Percentiles rank a stretch among this genome's conserved stretches.
phyloP scores from a whole-genome alignment of 257 asterid species.

The Primulina eburnea region DNA sequence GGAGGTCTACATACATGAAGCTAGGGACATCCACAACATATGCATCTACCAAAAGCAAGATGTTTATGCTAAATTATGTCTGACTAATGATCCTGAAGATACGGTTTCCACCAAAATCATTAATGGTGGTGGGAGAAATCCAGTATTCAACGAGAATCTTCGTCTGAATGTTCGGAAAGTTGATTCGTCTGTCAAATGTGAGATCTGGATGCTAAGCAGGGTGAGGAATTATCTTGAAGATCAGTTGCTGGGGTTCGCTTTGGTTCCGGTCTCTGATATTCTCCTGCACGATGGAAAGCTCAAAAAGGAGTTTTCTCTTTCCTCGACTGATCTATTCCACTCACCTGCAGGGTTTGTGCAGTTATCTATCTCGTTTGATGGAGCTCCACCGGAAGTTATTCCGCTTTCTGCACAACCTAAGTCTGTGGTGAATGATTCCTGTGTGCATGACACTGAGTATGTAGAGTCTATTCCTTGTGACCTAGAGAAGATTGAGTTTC shows the following conservation, averaged over 20 bases:
- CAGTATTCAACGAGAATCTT: constrained; percentile 72
- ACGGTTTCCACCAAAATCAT: constrained; percentile 72
- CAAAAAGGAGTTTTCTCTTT: constrained; percentile 83
- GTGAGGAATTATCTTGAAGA: constrained; percentile 89
- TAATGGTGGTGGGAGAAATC: constrained; percentile 90
- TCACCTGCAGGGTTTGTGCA: constrained; percentile 96
- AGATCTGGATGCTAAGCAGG: constrained; percentile 97
- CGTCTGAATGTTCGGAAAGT: constrained; percentile 51
- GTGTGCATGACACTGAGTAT: constrained; percentile 34
- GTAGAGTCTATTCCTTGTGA: constrained; percentile 38
- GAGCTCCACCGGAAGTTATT: constrained; percentile 71
- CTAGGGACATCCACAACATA: constrained; percentile 89
- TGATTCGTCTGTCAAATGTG: constrained; percentile 83
- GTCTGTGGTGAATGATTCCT: constrained; percentile 35
- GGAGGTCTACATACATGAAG: constrained; percentile 81
- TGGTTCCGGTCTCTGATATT: constrained; percentile 83
- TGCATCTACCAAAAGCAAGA: constrained; percentile 97
- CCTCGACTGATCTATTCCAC: constrained; percentile 94
- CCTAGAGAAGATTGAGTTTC: constrained; percentile 82
- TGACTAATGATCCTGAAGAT: constrained; percentile 80
- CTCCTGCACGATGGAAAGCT: constrained; percentile 59
- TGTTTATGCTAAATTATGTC: constrained; percentile 83
- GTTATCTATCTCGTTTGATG: constrained; percentile 62
- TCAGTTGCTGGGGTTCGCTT: constrained; percentile 86
- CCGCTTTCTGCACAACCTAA: constrained; percentile 44